Conservation (phyloP, 805 yeast genomes). For the Candida manassasensis region DNA sequence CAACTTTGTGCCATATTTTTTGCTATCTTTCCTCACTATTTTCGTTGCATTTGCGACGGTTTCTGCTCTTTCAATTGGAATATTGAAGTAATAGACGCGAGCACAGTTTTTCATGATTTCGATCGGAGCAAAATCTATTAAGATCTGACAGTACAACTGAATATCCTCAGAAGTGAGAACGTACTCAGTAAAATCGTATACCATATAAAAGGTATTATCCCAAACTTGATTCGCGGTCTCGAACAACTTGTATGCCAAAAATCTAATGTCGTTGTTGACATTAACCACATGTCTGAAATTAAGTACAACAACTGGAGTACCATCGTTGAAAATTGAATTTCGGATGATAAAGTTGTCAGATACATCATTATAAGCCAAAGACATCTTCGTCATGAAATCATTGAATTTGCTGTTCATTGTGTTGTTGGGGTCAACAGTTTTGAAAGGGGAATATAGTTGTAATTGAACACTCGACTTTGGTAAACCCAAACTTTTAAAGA, state of each 20-base stretch:
- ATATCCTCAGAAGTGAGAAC: conserved; percentile 19
- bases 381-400: conserved; percentile 70
- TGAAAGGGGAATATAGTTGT: conserved; percentile 51
- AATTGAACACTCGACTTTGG: conserved; percentile 49
- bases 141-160: conserved; percentile 24
- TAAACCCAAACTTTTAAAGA: conserved; percentile 50
- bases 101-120: conserved; percentile 49
- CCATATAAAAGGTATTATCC: conserved; percentile 59
- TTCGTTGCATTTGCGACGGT: conserved; percentile 19
- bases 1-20: conserved; percentile 15
- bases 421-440: conserved; percentile 35
- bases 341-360: conserved; percentile 46
- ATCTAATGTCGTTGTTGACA: conserved; percentile 40
- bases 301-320: conserved; percentile 61
- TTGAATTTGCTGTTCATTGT: conserved; percentile 49
- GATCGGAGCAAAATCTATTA: conserved; percentile 47
- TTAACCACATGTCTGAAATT: conserved; percentile 32
- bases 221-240: conserved; percentile 68
- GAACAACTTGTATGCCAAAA: conserved; percentile 53
- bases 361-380: conserved; percentile 48
- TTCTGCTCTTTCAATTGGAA: conserved; percentile 31
- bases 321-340: conserved; percentile 67
- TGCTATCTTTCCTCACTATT: conserved; percentile 13
- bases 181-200: conserved; percentile 68
- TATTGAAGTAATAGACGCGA: conserved; percentile 48